These are phyloP conservation scores for Oidiodendron maius DNA, from an alignment of 495 filamentous ascomycete genomes.

Conservation along the genomic window DNA sequence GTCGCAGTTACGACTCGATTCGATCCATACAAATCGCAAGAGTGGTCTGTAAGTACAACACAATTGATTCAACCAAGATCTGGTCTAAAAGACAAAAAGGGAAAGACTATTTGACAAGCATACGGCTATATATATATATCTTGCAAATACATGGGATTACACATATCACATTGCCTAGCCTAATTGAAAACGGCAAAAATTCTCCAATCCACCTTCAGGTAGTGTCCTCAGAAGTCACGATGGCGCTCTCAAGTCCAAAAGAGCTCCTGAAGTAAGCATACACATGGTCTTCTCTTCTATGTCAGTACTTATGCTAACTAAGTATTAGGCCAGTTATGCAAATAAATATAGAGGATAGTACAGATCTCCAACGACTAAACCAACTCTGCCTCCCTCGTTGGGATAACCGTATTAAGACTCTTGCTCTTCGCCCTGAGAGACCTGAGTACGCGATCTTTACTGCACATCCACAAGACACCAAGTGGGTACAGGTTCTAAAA, in stretches of 20 bases:
- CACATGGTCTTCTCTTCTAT: neutral
- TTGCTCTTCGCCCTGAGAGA: neutral
- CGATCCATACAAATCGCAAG: neutral
- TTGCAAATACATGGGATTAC: neutral
- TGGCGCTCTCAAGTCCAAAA: neutral
- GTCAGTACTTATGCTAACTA: neutral
- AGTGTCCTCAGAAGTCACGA: neutral
- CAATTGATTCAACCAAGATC: neutral
- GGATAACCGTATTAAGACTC: neutral
- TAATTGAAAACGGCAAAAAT: neutral
- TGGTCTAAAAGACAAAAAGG: neutral
- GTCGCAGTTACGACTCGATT: too few species aligned
- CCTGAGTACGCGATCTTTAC: neutral
- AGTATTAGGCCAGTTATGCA: neutral
- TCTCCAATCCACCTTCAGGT: neutral
- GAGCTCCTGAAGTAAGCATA: neutral
- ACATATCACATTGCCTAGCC: neutral
- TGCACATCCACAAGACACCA: neutral
- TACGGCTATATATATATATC: neutral
- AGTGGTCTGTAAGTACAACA: neutral
- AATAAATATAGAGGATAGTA: neutral
- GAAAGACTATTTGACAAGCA: neutral
- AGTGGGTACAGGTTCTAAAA: neutral
- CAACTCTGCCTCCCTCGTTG: neutral
- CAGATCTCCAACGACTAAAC: neutral